Evolutionary conservation across 352 stramenopile species (phyloP), one percentile per base, ranked within the genome.

Genomic region (Globisporangium solare): DNA sequence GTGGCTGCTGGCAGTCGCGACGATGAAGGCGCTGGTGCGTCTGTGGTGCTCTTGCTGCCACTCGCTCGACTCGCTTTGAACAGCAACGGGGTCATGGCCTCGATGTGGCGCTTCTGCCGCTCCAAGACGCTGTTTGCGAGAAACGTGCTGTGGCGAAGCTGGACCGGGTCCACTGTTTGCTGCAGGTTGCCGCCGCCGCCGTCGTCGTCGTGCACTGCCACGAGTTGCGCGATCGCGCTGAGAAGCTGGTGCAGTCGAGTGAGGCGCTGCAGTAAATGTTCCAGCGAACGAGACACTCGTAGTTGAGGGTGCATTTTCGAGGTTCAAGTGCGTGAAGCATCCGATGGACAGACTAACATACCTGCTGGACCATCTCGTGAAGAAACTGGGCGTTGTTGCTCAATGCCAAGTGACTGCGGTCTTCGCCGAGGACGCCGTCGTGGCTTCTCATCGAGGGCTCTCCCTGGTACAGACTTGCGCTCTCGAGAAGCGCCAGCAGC

Each of bases 341-440:
- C 27, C 4, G 1, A 35, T 7, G 7, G 27, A 15, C 8, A 40
- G 6, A 35, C n/a, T n/a, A n/a, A n/a, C 31, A 27, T 63, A 89
- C 81, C 76, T 91, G 78, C 18, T 86, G 60, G 2, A 78, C 61
- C 76, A 91, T 85, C 20, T 79, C 73, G 21, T 75, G 59, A 3
- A 91, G 56, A 60, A 77, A 87, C 13, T 51, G 56, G 10, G 40
- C 54, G 22, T 83, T 82, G 37, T 56, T 32, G 15, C 56, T 66
- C n/a, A 71, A 47, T 3, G 61, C 18, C 17, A 64, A 24, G 47
- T 17, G 27, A 8, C 27, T 35, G 27, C 27, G 0, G 7, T 10
- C 27, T 35, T 10, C 27, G 27, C 7, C 7, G 27, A 11, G 4
- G 27, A 10, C 7, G 10, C 7, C 27, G 4, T 35, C 27, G 10